Percentiles rank a stretch among this genome's conserved stretches.
These are phyloP conservation scores for Diaporthe citri DNA, from an alignment of 2,329 filamentous ascomycete genomes.

Conservation along the genomic window DNA sequence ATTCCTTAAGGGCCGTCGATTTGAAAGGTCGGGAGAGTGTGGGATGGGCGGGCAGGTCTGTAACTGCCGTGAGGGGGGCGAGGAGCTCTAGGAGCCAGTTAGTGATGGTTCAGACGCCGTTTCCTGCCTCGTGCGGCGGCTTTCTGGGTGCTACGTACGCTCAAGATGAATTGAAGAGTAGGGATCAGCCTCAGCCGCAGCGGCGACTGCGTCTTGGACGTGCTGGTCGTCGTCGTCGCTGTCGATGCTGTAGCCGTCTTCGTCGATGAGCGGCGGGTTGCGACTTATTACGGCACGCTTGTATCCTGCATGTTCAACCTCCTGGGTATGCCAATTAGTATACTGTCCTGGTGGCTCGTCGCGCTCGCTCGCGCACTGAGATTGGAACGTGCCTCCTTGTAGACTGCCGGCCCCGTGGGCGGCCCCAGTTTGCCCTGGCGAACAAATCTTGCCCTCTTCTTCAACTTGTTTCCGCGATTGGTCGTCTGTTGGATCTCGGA, in stretches of 20 bases:
- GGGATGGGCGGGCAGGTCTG: constrained; percentile 80
- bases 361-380: neutral
- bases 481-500: constrained; percentile 76
- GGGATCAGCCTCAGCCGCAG: constrained; percentile 78
- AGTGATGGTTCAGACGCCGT: constrained; percentile 41
- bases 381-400: constrained; percentile 72
- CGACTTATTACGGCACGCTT: constrained; percentile 79
- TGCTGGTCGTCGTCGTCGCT: constrained; percentile 78
- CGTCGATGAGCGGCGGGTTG: constrained; percentile 80
- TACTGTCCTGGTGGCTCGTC: constrained; percentile 32
- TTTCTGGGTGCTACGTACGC: constrained; percentile 61
- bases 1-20: constrained; percentile 78
- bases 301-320: constrained; percentile 80
- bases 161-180: constrained; percentile 80
- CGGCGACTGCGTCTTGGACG: constrained; percentile 69
- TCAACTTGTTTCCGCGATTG: constrained; percentile 84
- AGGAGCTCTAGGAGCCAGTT: constrained; percentile 70
- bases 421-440: constrained; percentile 77
- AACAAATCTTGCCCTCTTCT: constrained; percentile 79
- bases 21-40: constrained; percentile 81
- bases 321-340: constrained; percentile 59
- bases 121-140: neutral
- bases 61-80: constrained; percentile 79
- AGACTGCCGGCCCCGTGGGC: constrained; percentile 74
- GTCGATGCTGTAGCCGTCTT: constrained; percentile 82